Evolutionary conservation across 2,329 filamentous ascomycete genomes (phyloP).

Genomic region (Eurotiales sp.): DNA sequence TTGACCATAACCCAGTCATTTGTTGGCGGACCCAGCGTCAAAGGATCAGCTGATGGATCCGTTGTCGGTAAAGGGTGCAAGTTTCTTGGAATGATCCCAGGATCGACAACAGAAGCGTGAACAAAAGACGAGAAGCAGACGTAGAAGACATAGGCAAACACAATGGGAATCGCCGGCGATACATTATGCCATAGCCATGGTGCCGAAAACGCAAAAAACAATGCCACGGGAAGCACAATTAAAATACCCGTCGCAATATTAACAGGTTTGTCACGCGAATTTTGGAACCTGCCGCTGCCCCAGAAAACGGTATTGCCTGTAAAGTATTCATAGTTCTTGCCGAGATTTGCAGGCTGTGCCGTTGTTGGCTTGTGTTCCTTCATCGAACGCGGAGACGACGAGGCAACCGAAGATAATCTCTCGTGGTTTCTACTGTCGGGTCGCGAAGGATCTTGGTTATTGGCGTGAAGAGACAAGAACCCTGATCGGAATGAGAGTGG

Average conservation of each 20-base stretch:
- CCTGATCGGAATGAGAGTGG: slow-evolving; percentile 72
- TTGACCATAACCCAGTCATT: slow-evolving; percentile 94
- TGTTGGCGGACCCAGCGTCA: slow-evolving; percentile 75
- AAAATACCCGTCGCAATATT: slow-evolving; percentile 82
- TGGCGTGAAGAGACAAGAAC: slow-evolving; percentile 62
- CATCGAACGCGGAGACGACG: slow-evolving; percentile 68
- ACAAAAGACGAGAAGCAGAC: slow-evolving; percentile 90
- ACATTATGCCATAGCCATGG: slow-evolving; percentile 82
- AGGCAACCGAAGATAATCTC: slow-evolving; percentile 76
- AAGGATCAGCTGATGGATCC: slow-evolving; percentile 72
- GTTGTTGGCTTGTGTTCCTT: slow-evolving; percentile 35
- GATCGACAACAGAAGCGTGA: slow-evolving; percentile 87
- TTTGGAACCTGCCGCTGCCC: slow-evolving; percentile 79
- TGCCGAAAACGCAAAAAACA: slow-evolving; percentile 85
- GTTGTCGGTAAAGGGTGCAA: slow-evolving; percentile 80
- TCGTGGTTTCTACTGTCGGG: slow-evolving; percentile 66
- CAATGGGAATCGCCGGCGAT: slow-evolving; percentile 81
- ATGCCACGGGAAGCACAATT: slow-evolving; percentile 69
- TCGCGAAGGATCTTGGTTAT: slow-evolving; percentile 47
- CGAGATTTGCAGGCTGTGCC: slow-evolving; percentile 41
- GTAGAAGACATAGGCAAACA: slow-evolving; percentile 88
- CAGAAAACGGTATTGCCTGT: slow-evolving; percentile 90
- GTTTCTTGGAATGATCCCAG: slow-evolving; percentile 89
- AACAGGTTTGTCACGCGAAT: slow-evolving; percentile 80
- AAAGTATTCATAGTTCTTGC: slow-evolving; percentile 88